These are phyloP conservation scores for Taxillus chinensis DNA, from an alignment of 164 flowering plant species.

Conservation along the genomic window DNA sequence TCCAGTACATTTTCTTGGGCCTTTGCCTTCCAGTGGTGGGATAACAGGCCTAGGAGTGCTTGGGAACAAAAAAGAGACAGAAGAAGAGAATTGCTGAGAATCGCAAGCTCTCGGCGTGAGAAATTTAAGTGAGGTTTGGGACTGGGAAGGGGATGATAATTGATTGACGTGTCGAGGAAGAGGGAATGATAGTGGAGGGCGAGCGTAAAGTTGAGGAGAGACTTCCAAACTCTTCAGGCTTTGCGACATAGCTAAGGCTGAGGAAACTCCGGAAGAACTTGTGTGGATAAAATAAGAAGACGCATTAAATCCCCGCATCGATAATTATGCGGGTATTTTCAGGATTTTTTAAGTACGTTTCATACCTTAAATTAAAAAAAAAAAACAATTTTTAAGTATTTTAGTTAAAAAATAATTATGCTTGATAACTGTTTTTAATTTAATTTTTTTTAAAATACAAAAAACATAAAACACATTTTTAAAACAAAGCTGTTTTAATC, in stretches of 20 bases:
- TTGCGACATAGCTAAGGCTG: conserved; percentile 9
- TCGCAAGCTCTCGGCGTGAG: conserved; percentile 45
- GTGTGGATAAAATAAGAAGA: too few relatives aligned
- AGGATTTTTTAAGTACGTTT: too few relatives aligned
- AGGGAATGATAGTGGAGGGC: conserved; percentile 6
- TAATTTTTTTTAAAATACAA: too few relatives aligned
- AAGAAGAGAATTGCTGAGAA: conserved; percentile 27
- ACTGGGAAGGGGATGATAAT: conserved; percentile 8
- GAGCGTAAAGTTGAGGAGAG: conserved; percentile 12
- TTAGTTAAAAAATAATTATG: too few relatives aligned
- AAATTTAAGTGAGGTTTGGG: conserved; percentile 20
- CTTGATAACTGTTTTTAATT: too few relatives aligned
- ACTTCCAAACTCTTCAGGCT: conserved; percentile 9
- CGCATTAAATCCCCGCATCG: too few relatives aligned
- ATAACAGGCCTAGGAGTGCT: conserved; percentile 16
- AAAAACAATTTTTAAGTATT: too few relatives aligned
- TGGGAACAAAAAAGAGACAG: conserved; percentile 34
- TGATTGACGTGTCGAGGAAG: conserved; percentile 14
- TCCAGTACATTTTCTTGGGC: conserved; percentile 28
- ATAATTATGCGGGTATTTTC: too few relatives aligned
- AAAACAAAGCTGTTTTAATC: too few relatives aligned
- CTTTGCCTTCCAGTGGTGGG: conserved; percentile 18
- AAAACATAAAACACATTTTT: too few relatives aligned
- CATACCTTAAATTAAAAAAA: too few relatives aligned
- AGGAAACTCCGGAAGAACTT: too few relatives aligned